phyloP scores from a whole-genome alignment of 306 rosid genomes.

The Prunus salicina region DNA sequence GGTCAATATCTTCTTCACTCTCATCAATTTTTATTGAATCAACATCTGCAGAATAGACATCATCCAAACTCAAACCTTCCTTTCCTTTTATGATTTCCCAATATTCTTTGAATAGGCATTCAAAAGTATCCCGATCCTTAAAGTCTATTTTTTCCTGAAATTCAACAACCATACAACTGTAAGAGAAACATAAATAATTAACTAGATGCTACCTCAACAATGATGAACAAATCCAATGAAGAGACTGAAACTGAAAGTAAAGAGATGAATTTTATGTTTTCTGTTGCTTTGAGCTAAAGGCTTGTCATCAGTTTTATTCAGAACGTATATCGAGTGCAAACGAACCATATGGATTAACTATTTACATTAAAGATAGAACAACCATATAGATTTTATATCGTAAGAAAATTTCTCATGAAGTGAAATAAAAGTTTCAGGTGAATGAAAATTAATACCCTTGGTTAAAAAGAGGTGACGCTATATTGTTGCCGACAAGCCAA shows the following conservation, averaged over 20 bases:
- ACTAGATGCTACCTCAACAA: background rate
- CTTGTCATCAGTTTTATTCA: background rate
- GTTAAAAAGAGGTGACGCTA: background rate
- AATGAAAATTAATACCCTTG: background rate
- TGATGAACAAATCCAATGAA: conserved; percentile 2
- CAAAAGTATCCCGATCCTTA: conserved; percentile 52
- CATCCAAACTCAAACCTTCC: conserved; percentile 47
- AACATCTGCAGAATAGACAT: conserved; percentile 21
- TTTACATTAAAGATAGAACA: background rate
- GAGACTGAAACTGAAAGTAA: background rate
- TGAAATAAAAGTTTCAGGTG: background rate
- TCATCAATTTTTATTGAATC: conserved; percentile 7
- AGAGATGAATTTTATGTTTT: background rate
- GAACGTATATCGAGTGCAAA: background rate
- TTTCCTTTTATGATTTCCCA: conserved; percentile 60
- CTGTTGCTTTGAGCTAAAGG: background rate
- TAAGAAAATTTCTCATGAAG: background rate
- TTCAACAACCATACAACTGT: conserved; percentile 11
- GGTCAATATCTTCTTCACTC: conserved; percentile 22
- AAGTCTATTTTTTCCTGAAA: conserved; percentile 52
- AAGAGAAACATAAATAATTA: background rate
- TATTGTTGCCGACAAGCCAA: background rate
- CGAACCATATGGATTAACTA: background rate
- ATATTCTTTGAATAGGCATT: conserved; percentile 72
- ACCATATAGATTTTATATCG: background rate